Evolutionary conservation across 306 rosid species (phyloP).

Genomic region (Crotalaria pallida): DNA sequence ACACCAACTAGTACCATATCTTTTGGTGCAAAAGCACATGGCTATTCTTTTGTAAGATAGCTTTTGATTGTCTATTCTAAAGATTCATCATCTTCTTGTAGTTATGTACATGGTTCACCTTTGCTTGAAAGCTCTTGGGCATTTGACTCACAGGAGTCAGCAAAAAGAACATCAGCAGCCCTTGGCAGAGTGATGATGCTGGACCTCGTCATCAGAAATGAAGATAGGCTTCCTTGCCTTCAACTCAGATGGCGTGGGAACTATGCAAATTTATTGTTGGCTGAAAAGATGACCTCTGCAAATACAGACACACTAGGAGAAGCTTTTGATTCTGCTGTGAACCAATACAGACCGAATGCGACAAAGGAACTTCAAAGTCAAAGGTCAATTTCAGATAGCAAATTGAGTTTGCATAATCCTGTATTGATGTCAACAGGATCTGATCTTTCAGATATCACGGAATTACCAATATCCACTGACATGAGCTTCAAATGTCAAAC

Average conservation of each 20-base stretch:
- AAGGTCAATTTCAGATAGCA: constrained; percentile 54
- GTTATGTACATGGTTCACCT: constrained; percentile 93
- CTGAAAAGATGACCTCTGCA: constrained; percentile 45
- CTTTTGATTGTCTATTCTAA: constrained; percentile 14
- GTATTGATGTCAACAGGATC: constrained; percentile 48
- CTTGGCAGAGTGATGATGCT: constrained; percentile 83
- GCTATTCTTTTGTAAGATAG: neutral
- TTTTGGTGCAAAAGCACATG: neutral
- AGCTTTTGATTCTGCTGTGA: constrained; percentile 49
- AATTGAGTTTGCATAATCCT: constrained; percentile 35
- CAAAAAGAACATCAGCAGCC: constrained; percentile 68
- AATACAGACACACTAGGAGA: constrained; percentile 49
- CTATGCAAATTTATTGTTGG: constrained; percentile 77
- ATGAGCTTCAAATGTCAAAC: constrained; percentile 35
- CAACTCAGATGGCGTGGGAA: constrained; percentile 95
- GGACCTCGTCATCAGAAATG: constrained; percentile 94
- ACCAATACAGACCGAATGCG: constrained; percentile 47
- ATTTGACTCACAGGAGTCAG: constrained; percentile 59
- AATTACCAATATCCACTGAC: constrained; percentile 2
- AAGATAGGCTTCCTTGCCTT: constrained; percentile 94
- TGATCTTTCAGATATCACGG: constrained; percentile 52
- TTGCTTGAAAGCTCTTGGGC: constrained; percentile 68
- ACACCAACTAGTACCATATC: neutral
- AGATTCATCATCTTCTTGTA: constrained; percentile 33
- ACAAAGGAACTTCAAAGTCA: constrained; percentile 49